Conservation (phyloP, 1,284 basidiomycete genomes). For the Meira miltonrushii region DNA sequence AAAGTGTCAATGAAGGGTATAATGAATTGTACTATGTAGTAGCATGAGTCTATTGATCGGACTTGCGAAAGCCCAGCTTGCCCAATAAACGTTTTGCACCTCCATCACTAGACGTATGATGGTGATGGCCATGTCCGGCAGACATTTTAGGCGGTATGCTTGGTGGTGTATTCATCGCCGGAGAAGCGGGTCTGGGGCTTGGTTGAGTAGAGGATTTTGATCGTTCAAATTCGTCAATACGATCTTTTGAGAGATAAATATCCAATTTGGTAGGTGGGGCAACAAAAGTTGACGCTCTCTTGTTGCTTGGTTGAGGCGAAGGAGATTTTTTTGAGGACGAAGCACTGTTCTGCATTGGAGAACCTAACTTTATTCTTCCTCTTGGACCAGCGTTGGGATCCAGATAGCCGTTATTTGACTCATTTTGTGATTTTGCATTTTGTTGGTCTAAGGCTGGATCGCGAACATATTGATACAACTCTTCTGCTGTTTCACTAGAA, state of each 20-base stretch:
- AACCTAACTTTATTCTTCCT: slow-evolving; percentile 1
- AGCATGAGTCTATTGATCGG: too few species aligned
- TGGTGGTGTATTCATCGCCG: not conserved
- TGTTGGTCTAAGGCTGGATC: slow-evolving; percentile 60
- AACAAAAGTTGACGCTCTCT: not conserved
- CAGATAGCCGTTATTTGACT: not conserved
- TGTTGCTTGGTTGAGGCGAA: not conserved
- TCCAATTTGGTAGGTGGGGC: not conserved
- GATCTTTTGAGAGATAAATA: slow-evolving; percentile 3
- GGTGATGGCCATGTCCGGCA: not conserved
- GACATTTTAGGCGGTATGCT: not conserved
- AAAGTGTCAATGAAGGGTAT: too few species aligned
- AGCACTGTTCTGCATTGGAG: not conserved
- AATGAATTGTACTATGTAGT: too few species aligned
- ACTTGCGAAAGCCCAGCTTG: not conserved
- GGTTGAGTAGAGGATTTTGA: not conserved
- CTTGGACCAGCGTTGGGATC: not conserved
- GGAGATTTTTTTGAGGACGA: not conserved
- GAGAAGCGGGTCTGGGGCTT: not conserved
- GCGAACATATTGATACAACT: slow-evolving; percentile 69
- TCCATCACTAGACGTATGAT: not conserved
- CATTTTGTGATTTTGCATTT: slow-evolving; percentile 10
- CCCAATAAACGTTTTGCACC: not conserved
- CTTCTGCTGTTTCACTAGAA: slow-evolving; percentile 55
- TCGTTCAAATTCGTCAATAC: slow-evolving; percentile 7